phyloP scores from a whole-genome alignment of 176 grass and related monocot genomes.

The Otatea glauca region DNA sequence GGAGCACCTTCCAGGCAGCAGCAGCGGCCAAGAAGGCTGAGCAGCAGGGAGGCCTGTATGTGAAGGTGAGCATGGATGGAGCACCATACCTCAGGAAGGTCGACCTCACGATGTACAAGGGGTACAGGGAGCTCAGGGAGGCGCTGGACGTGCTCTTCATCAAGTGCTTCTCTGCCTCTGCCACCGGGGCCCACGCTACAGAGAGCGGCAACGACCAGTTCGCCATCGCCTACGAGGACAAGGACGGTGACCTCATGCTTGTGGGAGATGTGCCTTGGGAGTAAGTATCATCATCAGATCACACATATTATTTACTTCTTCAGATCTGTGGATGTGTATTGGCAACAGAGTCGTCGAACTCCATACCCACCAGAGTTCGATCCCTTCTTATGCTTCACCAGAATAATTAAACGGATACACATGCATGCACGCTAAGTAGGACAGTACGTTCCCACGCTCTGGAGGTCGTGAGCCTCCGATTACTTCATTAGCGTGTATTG shows the following conservation, averaged over 20 bases:
- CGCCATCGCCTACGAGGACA: slow-evolving; percentile 82
- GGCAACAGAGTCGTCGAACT: too few relatives aligned
- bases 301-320: background rate
- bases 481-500: too few relatives aligned
- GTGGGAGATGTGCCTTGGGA: slow-evolving; percentile 92
- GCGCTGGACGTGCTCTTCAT: slow-evolving; percentile 72
- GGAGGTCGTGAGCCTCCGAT: too few relatives aligned
- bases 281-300: slow-evolving; percentile 56
- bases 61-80: slow-evolving; percentile 98
- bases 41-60: slow-evolving; percentile 56
- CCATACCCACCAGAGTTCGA: too few relatives aligned
- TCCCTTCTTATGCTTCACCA: too few relatives aligned
- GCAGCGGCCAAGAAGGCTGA: slow-evolving; percentile 52
- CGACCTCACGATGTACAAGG: slow-evolving; percentile 76
- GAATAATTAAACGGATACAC: too few relatives aligned
- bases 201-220: slow-evolving; percentile 31
- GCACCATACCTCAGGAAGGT: slow-evolving; percentile 90
- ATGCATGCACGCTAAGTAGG: too few relatives aligned
- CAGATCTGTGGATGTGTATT: background rate
- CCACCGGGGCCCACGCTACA: background rate
- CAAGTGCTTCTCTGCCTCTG: slow-evolving; percentile 52
- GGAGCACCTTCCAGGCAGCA: slow-evolving; percentile 54
- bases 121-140: slow-evolving; percentile 76
- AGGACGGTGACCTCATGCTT: slow-evolving; percentile 93
- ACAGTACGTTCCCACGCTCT: too few relatives aligned